These are phyloP conservation scores for Epichloe brachyelytri DNA, from an alignment of 2,329 filamentous ascomycete species.

Conservation along the genomic window DNA sequence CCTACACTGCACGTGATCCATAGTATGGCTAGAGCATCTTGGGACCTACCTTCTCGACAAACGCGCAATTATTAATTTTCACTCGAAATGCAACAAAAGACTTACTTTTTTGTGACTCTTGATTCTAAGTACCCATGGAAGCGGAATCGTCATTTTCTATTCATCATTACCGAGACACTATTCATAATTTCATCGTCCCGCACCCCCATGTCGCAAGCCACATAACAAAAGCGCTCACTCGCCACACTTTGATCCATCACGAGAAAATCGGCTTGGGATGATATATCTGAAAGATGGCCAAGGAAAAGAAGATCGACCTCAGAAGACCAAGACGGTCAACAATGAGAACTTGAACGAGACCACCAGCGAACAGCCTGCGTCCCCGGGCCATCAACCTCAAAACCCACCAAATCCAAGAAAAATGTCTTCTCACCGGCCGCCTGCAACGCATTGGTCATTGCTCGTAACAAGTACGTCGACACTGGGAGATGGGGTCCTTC, in stretches of 20 bases:
- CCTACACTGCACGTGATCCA: background rate
- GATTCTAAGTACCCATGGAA: no score
- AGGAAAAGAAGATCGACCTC: background rate
- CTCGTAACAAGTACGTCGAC: background rate
- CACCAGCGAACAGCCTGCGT: background rate
- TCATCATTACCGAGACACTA: background rate
- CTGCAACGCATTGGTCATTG: background rate
- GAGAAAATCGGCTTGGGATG: background rate
- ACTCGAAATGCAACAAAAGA: background rate
- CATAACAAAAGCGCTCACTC: background rate
- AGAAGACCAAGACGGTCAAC: background rate
- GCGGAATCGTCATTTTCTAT: no score
- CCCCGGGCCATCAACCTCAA: background rate
- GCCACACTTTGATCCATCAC: background rate
- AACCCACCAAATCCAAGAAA: background rate
- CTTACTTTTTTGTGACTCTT: no score
- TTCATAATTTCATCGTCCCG: background rate
- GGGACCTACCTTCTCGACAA: background rate
- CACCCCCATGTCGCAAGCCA: background rate
- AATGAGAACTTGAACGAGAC: background rate
- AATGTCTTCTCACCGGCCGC: background rate
- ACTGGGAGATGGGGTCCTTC: background rate
- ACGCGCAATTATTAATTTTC: background rate
- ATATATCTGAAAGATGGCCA: background rate
- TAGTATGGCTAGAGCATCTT: background rate